phyloP scores from a whole-genome alignment of 176 grass and related monocot genomes.

The Phoenix roebelenii region DNA sequence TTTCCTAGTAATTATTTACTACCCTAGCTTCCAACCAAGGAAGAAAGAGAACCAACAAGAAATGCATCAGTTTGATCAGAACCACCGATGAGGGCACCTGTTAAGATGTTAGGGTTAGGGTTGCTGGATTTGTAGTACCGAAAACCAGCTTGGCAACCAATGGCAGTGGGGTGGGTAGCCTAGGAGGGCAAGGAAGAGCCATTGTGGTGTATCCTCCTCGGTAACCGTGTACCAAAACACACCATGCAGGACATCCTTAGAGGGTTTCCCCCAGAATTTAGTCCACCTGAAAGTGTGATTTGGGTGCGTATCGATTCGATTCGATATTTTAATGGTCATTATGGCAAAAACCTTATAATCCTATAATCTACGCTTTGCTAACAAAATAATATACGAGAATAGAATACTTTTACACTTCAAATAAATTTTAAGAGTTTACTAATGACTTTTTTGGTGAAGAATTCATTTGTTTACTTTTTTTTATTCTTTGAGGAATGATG shows the following conservation, averaged over 20 bases:
- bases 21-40: slow-evolving; percentile 33
- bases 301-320: background rate
- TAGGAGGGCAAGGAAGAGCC: slow-evolving; percentile 59
- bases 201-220: slow-evolving; percentile 57
- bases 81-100: slow-evolving; percentile 51
- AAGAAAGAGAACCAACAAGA: slow-evolving; percentile 73
- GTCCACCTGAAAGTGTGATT: slow-evolving; percentile 37
- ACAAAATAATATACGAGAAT: too few relatives aligned
- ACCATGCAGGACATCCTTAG: slow-evolving; percentile 71
- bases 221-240: slow-evolving; percentile 35
- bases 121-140: slow-evolving; percentile 27
- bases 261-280: slow-evolving; percentile 60
- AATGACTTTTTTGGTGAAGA: too few relatives aligned
- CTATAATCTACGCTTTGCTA: too few relatives aligned
- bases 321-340: background rate
- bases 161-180: slow-evolving; percentile 30
- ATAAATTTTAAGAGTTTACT: too few relatives aligned
- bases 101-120: slow-evolving; percentile 63
- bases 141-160: slow-evolving; percentile 70
- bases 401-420: too few relatives aligned
- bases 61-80: slow-evolving; percentile 55
- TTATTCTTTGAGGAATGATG: too few relatives aligned
- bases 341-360: too few relatives aligned
- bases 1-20: background rate
- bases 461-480: too few relatives aligned